phyloP scores from a whole-genome alignment of 2,329 filamentous ascomycete species.

The Helicocarpus griseus region DNA sequence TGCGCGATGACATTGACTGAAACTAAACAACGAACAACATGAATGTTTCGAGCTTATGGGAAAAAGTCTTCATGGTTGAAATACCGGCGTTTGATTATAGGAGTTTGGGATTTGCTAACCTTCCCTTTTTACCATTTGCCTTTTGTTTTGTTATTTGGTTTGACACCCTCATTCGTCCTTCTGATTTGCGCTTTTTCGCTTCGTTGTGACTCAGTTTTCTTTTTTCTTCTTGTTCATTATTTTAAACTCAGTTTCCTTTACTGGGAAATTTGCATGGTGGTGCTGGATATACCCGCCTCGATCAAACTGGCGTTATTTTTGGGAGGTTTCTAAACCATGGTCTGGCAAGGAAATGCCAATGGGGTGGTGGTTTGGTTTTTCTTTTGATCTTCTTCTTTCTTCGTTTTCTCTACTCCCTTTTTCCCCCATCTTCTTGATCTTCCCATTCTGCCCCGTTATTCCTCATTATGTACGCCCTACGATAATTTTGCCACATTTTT shows the following conservation, averaged over 20 bases:
- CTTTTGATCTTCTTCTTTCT: constrained; percentile 9
- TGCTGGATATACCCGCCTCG: constrained; percentile 41
- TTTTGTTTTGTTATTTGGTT: constrained; percentile 7
- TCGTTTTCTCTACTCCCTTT: not conserved
- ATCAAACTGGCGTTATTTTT: constrained; percentile 13
- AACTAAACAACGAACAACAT: constrained; percentile 11
- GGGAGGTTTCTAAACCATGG: not conserved
- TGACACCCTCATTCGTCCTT: constrained; percentile 4
- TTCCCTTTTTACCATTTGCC: constrained; percentile 9
- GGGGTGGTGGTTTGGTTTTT: constrained; percentile 9
- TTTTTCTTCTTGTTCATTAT: constrained; percentile 20
- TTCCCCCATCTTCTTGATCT: not conserved
- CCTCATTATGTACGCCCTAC: not conserved
- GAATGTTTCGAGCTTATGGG: constrained; percentile 13
- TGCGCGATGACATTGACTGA: constrained; percentile 26
- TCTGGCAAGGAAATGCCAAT: not conserved
- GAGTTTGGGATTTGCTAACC: constrained; percentile 7
- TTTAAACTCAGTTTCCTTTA: constrained; percentile 24
- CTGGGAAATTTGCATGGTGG: constrained; percentile 31
- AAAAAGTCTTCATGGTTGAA: constrained; percentile 6
- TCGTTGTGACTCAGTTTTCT: constrained; percentile 13
- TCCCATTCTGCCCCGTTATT: not conserved
- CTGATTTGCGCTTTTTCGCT: constrained; percentile 6
- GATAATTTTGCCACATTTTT: not conserved
- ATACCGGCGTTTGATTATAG: constrained; percentile 5